These are phyloP conservation scores for Penicillium polonicum DNA, from an alignment of 2,329 filamentous ascomycete species.

Conservation along the genomic window DNA sequence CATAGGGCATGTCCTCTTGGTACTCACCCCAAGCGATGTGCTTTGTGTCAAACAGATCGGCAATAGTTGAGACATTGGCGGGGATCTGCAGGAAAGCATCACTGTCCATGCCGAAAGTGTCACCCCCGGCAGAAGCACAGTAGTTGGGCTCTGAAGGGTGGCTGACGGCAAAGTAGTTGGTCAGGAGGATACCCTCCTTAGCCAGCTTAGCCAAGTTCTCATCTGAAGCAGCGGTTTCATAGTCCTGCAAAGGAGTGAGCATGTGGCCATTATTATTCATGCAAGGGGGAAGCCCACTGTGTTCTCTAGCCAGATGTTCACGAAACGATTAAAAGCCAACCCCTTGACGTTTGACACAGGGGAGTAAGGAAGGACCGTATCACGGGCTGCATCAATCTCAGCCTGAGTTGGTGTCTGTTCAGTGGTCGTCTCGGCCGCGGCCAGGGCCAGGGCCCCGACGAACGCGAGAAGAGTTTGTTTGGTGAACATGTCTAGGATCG, in stretches of 20 bases:
- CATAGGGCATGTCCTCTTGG: slow-evolving; percentile 74
- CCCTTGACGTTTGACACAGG: slow-evolving; percentile 67
- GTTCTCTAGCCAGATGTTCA: slow-evolving; percentile 76
- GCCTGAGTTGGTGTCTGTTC: slow-evolving; percentile 28
- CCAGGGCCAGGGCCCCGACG: slow-evolving; percentile 25
- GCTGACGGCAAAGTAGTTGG: slow-evolving; percentile 61
- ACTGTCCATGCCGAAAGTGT: slow-evolving; percentile 70
- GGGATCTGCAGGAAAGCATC: slow-evolving; percentile 62
- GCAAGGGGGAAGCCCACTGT: slow-evolving; percentile 50
- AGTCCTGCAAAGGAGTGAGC: slow-evolving; percentile 48
- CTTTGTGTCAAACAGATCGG: slow-evolving; percentile 65
- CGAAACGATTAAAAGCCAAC: slow-evolving; percentile 69
- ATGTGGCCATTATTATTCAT: slow-evolving; percentile 38
- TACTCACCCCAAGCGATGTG: slow-evolving; percentile 70
- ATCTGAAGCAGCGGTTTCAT: slow-evolving; percentile 62
- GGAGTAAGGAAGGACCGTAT: slow-evolving; percentile 61
- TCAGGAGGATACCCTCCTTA: slow-evolving; percentile 59
- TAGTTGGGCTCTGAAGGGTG: slow-evolving; percentile 79
- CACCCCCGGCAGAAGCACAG: slow-evolving; percentile 64
- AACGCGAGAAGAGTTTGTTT: slow-evolving; percentile 51
- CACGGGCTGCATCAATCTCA: slow-evolving; percentile 38
- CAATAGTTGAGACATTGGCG: slow-evolving; percentile 64
- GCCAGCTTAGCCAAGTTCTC: slow-evolving; percentile 36
- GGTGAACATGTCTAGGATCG: slow-evolving; percentile 41
- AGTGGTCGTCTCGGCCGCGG: slow-evolving; percentile 28